phyloP scores from a whole-genome alignment of 1,284 basidiomycete genomes.

The Chalciporus sp. region DNA sequence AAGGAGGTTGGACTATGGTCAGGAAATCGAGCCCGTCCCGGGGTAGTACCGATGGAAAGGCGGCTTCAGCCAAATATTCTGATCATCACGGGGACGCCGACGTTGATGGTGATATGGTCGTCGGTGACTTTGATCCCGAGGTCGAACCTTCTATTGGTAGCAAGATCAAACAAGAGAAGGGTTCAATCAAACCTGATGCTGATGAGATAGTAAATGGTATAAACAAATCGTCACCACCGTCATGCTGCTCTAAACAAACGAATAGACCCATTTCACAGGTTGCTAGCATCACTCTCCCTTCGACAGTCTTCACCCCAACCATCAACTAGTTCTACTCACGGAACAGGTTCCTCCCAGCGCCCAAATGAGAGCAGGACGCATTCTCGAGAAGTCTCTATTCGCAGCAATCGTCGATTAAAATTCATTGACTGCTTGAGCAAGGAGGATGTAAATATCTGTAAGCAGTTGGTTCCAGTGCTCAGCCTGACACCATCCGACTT shows the following conservation, averaged over 20 bases:
- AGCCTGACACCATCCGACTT: conserved; percentile 2
- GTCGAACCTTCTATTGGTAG: conserved; percentile 38
- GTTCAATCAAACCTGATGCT: conserved; percentile 63
- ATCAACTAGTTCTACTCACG: conserved; percentile 26
- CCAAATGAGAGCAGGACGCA: conserved; percentile 53
- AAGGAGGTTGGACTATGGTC: conserved; percentile 78
- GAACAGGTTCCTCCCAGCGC: conserved; percentile 13
- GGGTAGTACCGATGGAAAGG: conserved; percentile 31
- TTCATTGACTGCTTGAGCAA: conserved; percentile 71
- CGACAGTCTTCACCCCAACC: conserved; percentile 38
- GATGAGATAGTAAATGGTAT: conserved; percentile 75
- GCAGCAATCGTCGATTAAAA: conserved; percentile 70
- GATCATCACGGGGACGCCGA: conserved; percentile 50
- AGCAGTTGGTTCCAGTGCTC: conserved; percentile 7
- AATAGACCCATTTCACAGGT: conserved; percentile 60
- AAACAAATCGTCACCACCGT: conserved; percentile 17
- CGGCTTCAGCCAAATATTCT: conserved; percentile 37
- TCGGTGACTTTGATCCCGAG: conserved; percentile 69
- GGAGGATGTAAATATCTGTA: conserved; percentile 80
- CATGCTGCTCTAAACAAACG: conserved; percentile 22
- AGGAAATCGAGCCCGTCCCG: conserved; percentile 38
- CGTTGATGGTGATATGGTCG: conserved; percentile 72
- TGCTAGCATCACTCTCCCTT: conserved; percentile 30
- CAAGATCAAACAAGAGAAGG: conserved; percentile 49
- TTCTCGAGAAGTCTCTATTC: conserved; percentile 73